phyloP scores from a whole-genome alignment of 768 basidiomycete genomes.

The Rickenella mellea region DNA sequence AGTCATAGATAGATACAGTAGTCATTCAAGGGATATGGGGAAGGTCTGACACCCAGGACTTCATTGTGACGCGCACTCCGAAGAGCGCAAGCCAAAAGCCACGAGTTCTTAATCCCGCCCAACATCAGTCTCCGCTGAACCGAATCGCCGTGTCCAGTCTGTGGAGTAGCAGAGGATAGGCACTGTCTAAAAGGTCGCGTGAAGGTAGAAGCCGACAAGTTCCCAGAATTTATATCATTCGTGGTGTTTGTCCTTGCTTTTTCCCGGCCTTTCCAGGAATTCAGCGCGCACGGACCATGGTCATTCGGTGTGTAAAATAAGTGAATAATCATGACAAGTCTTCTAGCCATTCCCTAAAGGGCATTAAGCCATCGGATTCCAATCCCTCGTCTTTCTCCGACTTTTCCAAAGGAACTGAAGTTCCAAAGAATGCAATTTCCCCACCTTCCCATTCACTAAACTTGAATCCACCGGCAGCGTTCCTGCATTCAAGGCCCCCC shows the following conservation, averaged over 20 bases:
- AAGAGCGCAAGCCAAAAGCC: neutral
- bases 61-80: too few relatives aligned
- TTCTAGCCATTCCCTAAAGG: conserved; percentile 40
- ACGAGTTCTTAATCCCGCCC: neutral
- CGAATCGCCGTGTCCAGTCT: neutral
- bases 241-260: too few relatives aligned
- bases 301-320: too few relatives aligned
- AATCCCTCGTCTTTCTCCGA: conserved; percentile 27
- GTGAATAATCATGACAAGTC: conserved; percentile 26
- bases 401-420: conserved; percentile 29
- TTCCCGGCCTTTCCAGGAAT: too few relatives aligned
- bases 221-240: too few relatives aligned
- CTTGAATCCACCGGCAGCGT: conserved; percentile 47
- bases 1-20: neutral
- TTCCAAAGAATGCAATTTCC: conserved; percentile 58
- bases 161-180: conserved; percentile 1
- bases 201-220: too few relatives aligned
- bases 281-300: too few relatives aligned
- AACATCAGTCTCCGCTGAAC: neutral
- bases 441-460: conserved; percentile 84
- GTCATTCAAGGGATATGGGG: neutral
- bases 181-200: neutral
- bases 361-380: conserved; percentile 26
- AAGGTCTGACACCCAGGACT: conserved; percentile 1
- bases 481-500: conserved; percentile 65